Percentiles rank a stretch among this genome's conserved stretches.
phyloP scores from a whole-genome alignment of 441 rosid genomes.

The Populus hybrid region DNA sequence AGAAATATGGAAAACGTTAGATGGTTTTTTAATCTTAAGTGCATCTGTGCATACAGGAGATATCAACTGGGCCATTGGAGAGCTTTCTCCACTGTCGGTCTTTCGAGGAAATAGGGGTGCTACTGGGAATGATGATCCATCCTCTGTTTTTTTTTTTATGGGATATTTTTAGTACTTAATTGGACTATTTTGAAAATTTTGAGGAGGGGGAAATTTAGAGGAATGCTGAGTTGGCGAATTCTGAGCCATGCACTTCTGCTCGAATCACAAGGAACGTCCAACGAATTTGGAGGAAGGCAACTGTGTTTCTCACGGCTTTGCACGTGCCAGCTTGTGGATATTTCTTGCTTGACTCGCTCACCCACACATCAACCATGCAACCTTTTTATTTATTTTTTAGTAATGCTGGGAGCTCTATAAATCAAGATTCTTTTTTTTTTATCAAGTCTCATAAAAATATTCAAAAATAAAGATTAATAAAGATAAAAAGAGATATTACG shows the following conservation, averaged over 20 bases:
- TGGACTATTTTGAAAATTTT: constrained; percentile 12
- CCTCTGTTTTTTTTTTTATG: neutral
- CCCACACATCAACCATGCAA: neutral
- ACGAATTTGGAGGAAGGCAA: constrained; percentile 20
- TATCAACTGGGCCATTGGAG: constrained; percentile 66
- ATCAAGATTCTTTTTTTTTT: too few relatives aligned
- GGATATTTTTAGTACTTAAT: neutral
- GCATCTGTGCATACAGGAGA: constrained; percentile 74
- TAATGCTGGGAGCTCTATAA: neutral
- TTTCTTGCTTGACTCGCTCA: neutral
- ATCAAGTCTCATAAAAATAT: too few relatives aligned
- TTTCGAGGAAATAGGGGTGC: neutral
- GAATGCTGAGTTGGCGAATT: constrained; percentile 59
- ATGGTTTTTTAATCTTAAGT: constrained; percentile 52
- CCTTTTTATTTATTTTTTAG: neutral
- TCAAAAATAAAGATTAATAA: too few relatives aligned
- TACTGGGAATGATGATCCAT: neutral
- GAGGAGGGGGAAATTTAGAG: constrained; percentile 37
- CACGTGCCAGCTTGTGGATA: constrained; percentile 48
- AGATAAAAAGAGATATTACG: too few relatives aligned
- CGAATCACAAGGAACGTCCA: constrained; percentile 18
- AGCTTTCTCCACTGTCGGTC: neutral
- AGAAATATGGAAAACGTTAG: constrained; percentile 8
- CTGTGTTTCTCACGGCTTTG: neutral
- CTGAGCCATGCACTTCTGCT: constrained; percentile 37